Evolutionary conservation across 129 eudicot genomes (phyloP).

Genomic region (Ambrosia artemisiifolia): DNA sequence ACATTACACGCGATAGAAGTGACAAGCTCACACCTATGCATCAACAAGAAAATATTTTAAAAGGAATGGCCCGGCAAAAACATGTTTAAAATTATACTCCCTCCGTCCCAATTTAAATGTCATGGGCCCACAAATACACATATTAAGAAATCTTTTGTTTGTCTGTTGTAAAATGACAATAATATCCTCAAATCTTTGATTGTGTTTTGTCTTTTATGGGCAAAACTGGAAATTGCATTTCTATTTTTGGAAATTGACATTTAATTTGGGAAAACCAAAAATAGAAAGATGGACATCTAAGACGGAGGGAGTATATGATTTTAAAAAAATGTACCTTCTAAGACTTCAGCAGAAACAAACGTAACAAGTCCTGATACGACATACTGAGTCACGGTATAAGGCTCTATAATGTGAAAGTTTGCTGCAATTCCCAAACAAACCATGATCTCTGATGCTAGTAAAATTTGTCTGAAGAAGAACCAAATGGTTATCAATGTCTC

Average conservation of each 20-base stretch:
- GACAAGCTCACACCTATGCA: conserved; percentile 74
- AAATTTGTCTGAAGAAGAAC: conserved; percentile 66
- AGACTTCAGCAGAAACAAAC: conserved; percentile 94
- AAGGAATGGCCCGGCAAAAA: background rate
- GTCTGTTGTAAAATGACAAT: no score
- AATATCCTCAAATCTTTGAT: no score
- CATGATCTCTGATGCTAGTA: conserved; percentile 82
- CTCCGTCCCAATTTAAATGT: no score
- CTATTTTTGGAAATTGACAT: no score
- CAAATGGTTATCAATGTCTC: background rate
- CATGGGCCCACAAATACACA: no score
- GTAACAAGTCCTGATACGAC: conserved; percentile 80
- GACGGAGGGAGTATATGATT: no score
- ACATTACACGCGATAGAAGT: conserved; percentile 90
- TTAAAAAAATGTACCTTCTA: conserved; percentile 60
- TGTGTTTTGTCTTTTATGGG: no score
- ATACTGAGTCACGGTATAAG: conserved; percentile 77
- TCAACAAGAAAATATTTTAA: background rate
- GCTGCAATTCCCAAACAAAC: conserved; percentile 72
- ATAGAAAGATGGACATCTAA: no score
- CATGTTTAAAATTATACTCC: conserved; percentile 1
- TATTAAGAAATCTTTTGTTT: no score
- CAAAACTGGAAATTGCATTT: no score
- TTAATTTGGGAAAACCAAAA: no score
- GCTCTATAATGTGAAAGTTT: conserved; percentile 61